These are phyloP conservation scores for Penicillium goetzii DNA, from an alignment of 495 filamentous ascomycete species.

Conservation along the genomic window DNA sequence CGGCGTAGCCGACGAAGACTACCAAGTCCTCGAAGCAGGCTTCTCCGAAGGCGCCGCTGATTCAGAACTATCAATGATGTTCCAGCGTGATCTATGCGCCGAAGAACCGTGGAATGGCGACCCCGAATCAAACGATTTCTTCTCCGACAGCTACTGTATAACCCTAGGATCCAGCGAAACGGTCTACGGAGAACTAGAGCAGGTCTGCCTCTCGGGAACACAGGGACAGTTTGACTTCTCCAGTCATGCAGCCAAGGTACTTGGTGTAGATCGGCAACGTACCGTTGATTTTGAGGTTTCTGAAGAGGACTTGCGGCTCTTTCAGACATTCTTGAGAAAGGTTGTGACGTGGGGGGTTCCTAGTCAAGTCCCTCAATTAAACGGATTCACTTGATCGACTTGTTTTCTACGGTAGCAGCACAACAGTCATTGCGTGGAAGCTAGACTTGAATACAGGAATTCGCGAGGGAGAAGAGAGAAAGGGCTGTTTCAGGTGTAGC, in stretches of 20 bases:
- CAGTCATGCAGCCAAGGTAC: not conserved
- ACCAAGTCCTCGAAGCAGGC: not conserved
- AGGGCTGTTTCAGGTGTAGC: too few relatives aligned
- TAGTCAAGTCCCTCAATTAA: not conserved
- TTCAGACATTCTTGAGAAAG: not conserved
- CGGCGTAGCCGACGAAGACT: not conserved
- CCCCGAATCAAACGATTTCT: not conserved
- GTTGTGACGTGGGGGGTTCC: not conserved
- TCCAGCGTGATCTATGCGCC: not conserved
- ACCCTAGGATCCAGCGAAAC: not conserved
- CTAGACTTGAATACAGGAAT: too few relatives aligned
- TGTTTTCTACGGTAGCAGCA: too few relatives aligned
- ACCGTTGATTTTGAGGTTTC: not conserved
- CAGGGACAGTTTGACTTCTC: not conserved
- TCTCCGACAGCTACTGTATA: not conserved
- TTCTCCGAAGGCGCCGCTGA: not conserved
- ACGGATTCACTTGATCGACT: not conserved
- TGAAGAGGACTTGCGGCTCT: not conserved
- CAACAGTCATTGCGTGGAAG: too few relatives aligned
- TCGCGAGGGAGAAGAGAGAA: too few relatives aligned
- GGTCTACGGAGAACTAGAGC: not conserved
- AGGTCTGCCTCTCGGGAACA: not conserved
- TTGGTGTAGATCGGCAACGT: not conserved
- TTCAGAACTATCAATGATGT: not conserved
- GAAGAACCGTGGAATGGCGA: not conserved